phyloP scores from a whole-genome alignment of 306 rosid species.

The Fagus sylvatica region DNA sequence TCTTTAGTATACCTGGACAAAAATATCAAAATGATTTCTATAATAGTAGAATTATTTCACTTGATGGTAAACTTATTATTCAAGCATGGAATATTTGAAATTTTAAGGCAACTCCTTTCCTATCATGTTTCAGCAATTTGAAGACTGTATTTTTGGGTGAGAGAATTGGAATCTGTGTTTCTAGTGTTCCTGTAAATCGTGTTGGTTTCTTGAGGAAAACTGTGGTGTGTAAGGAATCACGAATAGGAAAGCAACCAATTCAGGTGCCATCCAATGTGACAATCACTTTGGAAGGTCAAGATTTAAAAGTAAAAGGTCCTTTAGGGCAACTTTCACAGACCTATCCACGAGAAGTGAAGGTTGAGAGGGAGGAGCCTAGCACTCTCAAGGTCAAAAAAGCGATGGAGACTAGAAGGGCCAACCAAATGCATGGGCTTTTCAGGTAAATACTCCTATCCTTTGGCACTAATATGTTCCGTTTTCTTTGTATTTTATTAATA shows the following conservation, averaged over 20 bases:
- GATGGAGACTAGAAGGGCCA: slow-evolving; percentile 80
- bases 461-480: not conserved
- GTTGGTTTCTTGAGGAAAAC: slow-evolving; percentile 52
- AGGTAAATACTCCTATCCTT: slow-evolving; percentile 52
- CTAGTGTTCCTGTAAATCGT: slow-evolving; percentile 38
- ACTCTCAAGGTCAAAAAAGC: slow-evolving; percentile 60
- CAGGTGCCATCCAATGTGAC: slow-evolving; percentile 73
- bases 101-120: slow-evolving; percentile 17
- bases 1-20: not conserved
- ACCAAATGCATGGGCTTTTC: slow-evolving; percentile 95
- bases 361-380: slow-evolving; percentile 70
- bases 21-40: not conserved
- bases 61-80: slow-evolving; percentile 13
- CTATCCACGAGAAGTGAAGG: slow-evolving; percentile 79
- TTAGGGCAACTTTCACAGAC: slow-evolving; percentile 74
- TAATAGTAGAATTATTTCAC: not conserved
- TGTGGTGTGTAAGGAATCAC: slow-evolving; percentile 82
- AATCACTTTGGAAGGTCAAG: slow-evolving; percentile 71
- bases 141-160: slow-evolving; percentile 68
- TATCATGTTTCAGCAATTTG: slow-evolving; percentile 67
- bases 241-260: slow-evolving; percentile 91
- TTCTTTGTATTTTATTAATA: not conserved
- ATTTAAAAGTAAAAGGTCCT: slow-evolving; percentile 81
- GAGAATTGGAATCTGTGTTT: slow-evolving; percentile 43
- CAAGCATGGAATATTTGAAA: slow-evolving; percentile 8